phyloP scores from a whole-genome alignment of 331 rosid genomes.

The Erythrophleum ivorense region DNA sequence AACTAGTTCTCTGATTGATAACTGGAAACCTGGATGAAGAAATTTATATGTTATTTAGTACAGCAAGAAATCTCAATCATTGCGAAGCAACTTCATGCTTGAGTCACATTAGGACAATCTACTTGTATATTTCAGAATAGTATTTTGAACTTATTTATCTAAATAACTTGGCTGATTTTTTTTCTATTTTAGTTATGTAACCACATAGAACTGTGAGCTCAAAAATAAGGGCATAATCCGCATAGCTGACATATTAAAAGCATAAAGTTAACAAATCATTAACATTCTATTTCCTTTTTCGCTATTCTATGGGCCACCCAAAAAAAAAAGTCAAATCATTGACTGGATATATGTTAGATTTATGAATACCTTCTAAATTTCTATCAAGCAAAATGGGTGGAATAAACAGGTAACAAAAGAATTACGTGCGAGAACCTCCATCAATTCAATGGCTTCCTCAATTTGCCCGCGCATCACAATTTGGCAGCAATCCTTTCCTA shows the following conservation, averaged over 20 bases:
- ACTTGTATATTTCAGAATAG: background rate
- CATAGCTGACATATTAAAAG: background rate
- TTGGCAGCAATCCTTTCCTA: slow-evolving; percentile 54
- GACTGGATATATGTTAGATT: slow-evolving; percentile 8
- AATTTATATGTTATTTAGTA: slow-evolving; percentile 44
- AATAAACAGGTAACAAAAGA: slow-evolving; percentile 1
- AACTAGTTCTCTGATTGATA: slow-evolving; percentile 67
- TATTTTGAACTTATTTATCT: background rate
- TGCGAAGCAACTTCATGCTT: slow-evolving; percentile 7
- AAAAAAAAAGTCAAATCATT: background rate
- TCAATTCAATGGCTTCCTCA: slow-evolving; percentile 68
- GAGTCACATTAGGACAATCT: background rate
- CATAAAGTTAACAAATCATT: background rate
- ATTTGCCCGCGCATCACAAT: slow-evolving; percentile 53
- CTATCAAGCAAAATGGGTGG: background rate
- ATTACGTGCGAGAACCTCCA: slow-evolving; percentile 87
- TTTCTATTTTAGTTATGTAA: background rate
- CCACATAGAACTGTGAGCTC: background rate
- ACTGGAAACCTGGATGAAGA: slow-evolving; percentile 71
- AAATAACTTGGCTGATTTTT: background rate
- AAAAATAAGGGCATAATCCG: background rate
- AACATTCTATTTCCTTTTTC: background rate
- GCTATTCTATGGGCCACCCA: background rate
- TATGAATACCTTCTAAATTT: background rate
- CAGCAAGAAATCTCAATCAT: slow-evolving; percentile 26